phyloP scores from a whole-genome alignment of 108 stramenopile genomes.

The Cylindrotheca closterium region DNA sequence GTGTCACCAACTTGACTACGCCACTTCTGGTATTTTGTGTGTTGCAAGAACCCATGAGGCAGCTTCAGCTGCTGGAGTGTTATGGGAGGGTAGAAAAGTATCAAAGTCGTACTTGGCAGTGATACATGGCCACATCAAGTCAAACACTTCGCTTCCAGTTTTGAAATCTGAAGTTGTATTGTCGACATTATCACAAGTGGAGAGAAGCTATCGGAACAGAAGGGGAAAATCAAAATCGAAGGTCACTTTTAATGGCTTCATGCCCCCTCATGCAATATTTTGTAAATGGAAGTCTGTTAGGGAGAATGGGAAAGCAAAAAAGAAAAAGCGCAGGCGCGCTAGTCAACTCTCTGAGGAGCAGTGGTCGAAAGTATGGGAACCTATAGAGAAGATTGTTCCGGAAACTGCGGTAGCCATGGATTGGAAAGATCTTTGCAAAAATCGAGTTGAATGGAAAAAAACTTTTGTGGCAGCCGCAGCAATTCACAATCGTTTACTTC shows the following conservation, averaged over 20 bases:
- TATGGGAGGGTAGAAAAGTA: constrained; percentile 62
- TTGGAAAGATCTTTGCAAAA: constrained; percentile 25
- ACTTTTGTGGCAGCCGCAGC: constrained; percentile 29
- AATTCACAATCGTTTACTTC: constrained; percentile 37
- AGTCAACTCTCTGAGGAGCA: constrained; percentile 16
- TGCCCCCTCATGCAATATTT: constrained; percentile 73
- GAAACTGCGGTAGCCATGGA: constrained; percentile 3
- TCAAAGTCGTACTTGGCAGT: constrained; percentile 79
- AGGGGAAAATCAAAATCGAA: constrained; percentile 31
- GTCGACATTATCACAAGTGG: constrained; percentile 22
- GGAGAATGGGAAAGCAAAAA: constrained; percentile 12
- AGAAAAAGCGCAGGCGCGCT: constrained; percentile 5
- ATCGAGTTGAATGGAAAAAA: constrained; percentile 21
- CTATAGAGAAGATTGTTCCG: constrained; percentile 9
- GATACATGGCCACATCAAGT: constrained; percentile 34
- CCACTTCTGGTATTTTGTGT: constrained; percentile 77
- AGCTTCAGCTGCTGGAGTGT: constrained; percentile 46
- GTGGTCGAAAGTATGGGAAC: constrained; percentile 33
- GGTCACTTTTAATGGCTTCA: constrained; percentile 65
- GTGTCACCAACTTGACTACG: constrained; percentile 90
- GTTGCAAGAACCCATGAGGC: constrained; percentile 57
- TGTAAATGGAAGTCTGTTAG: constrained; percentile 53
- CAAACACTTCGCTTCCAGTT: constrained; percentile 3
- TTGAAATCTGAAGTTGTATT: constrained; percentile 10
- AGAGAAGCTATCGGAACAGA: constrained; percentile 39